A percentile compares a stretch with the other conserved stretches of the same genome.
These are phyloP conservation scores for Apiospora marii DNA, from an alignment of 2,329 filamentous ascomycete species.

Conservation along the genomic window DNA sequence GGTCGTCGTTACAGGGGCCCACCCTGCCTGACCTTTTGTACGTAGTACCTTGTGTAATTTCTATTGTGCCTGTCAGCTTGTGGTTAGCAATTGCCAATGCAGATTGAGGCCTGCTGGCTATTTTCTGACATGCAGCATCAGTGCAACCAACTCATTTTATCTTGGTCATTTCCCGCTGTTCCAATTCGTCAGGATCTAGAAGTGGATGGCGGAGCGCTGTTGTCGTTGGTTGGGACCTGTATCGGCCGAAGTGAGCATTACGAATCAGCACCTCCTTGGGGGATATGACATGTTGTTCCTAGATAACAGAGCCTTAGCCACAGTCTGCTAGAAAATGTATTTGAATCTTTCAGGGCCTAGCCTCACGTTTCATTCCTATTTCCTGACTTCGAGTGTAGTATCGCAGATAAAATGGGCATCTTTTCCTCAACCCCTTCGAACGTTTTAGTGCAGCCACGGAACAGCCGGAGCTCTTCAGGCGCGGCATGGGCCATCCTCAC, in stretches of 20 bases:
- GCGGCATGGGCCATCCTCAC: background rate
- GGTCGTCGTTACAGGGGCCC: background rate
- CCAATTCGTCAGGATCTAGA: background rate
- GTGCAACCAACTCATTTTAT: background rate
- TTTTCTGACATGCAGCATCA: background rate
- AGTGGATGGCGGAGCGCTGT: background rate
- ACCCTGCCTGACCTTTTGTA: too few species aligned
- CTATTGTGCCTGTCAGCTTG: background rate
- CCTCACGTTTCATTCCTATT: background rate
- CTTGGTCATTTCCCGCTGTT: background rate
- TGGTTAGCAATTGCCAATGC: background rate
- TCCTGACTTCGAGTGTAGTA: background rate
- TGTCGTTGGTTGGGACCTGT: background rate
- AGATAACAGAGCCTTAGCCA: background rate
- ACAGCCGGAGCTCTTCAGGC: background rate
- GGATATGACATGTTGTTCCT: background rate
- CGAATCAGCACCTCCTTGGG: background rate
- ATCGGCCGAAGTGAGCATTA: background rate
- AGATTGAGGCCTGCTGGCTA: background rate
- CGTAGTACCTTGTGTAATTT: too few species aligned
- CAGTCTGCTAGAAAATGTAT: too few species aligned
- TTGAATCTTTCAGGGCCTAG: too few species aligned
- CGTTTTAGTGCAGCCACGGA: background rate
- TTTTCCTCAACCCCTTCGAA: conserved; percentile 3
- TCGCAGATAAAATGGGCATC: background rate